phyloP scores from a whole-genome alignment of 345 rosid genomes.

The Salix arbutifolia region DNA sequence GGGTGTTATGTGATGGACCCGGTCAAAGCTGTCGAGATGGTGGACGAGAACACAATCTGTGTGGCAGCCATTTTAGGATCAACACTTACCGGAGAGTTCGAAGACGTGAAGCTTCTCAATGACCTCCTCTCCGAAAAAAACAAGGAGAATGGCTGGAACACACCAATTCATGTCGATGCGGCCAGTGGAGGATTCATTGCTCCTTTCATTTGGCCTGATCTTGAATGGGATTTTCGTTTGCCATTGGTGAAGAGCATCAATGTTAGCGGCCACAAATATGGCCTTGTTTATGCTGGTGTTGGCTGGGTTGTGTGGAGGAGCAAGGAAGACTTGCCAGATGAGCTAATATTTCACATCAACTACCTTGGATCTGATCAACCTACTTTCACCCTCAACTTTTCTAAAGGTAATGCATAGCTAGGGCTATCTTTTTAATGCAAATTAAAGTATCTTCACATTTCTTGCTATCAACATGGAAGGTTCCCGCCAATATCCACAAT shows the following conservation, averaged over 20 bases:
- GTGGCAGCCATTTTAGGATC: slow-evolving; percentile 13
- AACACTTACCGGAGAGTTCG: slow-evolving; percentile 12
- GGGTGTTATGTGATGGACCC: slow-evolving; percentile 13
- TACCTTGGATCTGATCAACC: slow-evolving; percentile 20
- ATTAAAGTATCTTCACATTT: too few relatives aligned
- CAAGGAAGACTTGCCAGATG: slow-evolving; percentile 21
- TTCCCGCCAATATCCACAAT: too few relatives aligned
- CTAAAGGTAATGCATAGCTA: not conserved
- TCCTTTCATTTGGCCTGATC: slow-evolving; percentile 14
- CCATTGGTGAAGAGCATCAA: slow-evolving; percentile 23
- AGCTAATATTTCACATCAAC: slow-evolving; percentile 17
- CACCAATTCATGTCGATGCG: slow-evolving; percentile 18
- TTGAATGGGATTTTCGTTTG: slow-evolving; percentile 19
- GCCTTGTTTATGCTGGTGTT: slow-evolving; percentile 17
- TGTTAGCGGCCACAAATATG: slow-evolving; percentile 5
- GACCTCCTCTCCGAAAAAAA: slow-evolving; percentile 12
- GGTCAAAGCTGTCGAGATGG: slow-evolving; percentile 11
- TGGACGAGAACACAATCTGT: slow-evolving; percentile 16
- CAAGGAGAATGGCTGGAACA: slow-evolving; percentile 7
- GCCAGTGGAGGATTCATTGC: slow-evolving; percentile 23
- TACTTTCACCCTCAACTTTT: slow-evolving; percentile 17
- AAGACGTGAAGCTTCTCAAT: slow-evolving; percentile 13
- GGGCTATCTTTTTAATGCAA: too few relatives aligned
- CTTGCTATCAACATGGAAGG: too few relatives aligned
- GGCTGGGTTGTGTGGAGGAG: slow-evolving; percentile 23